Base-by-base conservation (phyloP, 345 rosid species). In the Gossypium anomalum region DNA sequence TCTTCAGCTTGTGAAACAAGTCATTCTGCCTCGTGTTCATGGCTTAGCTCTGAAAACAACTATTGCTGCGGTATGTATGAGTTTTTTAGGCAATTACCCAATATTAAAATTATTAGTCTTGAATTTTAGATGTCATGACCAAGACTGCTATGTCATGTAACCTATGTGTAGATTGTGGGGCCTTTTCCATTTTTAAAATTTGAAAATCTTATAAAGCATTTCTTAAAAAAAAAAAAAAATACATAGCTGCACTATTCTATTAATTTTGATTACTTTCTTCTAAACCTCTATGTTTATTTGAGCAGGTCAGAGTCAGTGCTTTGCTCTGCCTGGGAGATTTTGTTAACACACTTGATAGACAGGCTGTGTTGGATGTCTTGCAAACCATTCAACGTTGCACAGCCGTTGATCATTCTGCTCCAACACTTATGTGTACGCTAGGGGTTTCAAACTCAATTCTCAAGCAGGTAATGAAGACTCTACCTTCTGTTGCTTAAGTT, bases 341-440 rank as follows among this genome's bases (percentile, higher is more conserved):
- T 83, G 86, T 91, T 51, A 86, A 82, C 41, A 81, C 78, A 9
- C 96, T 95, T 17, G 97, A 93, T 76, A 95, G 91, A 80, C 89
- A 87, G 1, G 89, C 89, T 29, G 87, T 84, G 77, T 78, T 90
- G 59, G 97, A 89, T n/a, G 84, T 95, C 75, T 80, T 95, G 87
- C 85, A 93, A 84, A 95, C 98, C 72, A 83, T 95, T 75, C 98
- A 93, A 77, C 89, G 94, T 9, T 95, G 99, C 77, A 95, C 96
- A 45, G 91, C 98, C 17, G 97, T 95, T 79, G 99, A 95, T 78
- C 97, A 78, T 60, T 93, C 99, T 78, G 89, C 96, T 67, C 98
- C 99, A 38, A 95, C 99, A 61, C 93, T 95, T 22, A 95, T 95
- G 97, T 95, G 96, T 79, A 88, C 99, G 66, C 97, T 95, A 72